Base-by-base conservation (phyloP, 2,329 filamentous ascomycete genomes). In the Alternaria sp. region DNA sequence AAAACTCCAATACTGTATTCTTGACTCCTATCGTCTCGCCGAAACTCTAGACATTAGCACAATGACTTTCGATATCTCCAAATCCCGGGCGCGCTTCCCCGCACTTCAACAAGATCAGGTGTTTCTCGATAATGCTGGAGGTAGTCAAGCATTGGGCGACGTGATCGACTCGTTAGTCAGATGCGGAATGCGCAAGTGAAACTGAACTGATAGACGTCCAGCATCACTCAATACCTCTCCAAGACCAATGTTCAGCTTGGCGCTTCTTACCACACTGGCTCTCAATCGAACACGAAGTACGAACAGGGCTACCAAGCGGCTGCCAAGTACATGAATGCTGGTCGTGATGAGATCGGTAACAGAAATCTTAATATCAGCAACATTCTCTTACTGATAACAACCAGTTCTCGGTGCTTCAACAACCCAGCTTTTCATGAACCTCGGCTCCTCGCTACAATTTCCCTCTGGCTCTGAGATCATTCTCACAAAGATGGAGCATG, bases 101-200 rank as follows among this genome's bases (percentile, higher is more conserved):
- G 89, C 90, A 14, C 78, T 94, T 40, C 79, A 84, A 41, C 84
- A 88, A 61, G 82, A 88, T 48, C 90, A 93, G 71, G 83, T 93
- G 51, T 93, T 86, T 74, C 86, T 94, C 66, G 91, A 94, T 73
- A 94, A 94, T 73, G 92, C 90, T 11, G 91, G 91, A 18, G 91
- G 91, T 38, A 92, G 88, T 72, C 91, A 94, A 71, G 84, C 87
- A 1, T 80, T 94, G 4, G 86, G 85, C 27, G 81, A 84, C 16
- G 92, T 92, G 16, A 87, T 90, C 59, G 85, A 90, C 57, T 85
- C 86, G 88, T 91, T 75, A 79, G 84, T 45, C 3, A 5, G 6
- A 16, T 6, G 8, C 3, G 12, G 4, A n/a, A 25, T 5, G 12
- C 14, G 16, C 11, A 2, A 25, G 5, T 3, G 11, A 7, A 38